Evolutionary conservation across 257 asterid genomes (phyloP).

Genomic region (Ehretia macrophylla): DNA sequence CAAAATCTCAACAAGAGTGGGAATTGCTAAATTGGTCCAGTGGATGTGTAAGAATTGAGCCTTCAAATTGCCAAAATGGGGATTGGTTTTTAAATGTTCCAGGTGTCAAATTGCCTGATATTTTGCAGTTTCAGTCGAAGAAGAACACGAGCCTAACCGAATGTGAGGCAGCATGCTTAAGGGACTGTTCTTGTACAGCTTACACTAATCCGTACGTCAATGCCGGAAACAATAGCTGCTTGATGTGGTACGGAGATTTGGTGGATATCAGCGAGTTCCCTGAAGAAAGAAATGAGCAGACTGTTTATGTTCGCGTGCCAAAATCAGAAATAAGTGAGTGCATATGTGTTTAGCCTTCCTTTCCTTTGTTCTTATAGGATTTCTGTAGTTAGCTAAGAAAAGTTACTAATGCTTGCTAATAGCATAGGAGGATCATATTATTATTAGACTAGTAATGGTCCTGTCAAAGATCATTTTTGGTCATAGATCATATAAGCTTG

Average conservation of each 20-base stretch:
- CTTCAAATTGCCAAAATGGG: constrained; percentile 14
- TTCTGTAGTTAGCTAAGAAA: too few species aligned
- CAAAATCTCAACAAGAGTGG: constrained; percentile 20
- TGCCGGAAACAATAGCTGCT: constrained; percentile 15
- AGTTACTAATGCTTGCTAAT: too few species aligned
- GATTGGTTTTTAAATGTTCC: constrained; percentile 22
- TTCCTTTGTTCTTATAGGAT: too few species aligned
- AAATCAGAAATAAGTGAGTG: constrained; percentile 8
- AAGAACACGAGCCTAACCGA: constrained; percentile 14
- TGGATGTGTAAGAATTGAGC: constrained; percentile 15
- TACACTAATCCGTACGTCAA: constrained; percentile 14
- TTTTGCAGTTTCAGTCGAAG: constrained; percentile 12
- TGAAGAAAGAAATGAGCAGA: constrained; percentile 2
- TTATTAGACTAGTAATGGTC: too few species aligned
- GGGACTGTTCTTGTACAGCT: constrained; percentile 7
- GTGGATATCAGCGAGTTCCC: constrained; percentile 6
- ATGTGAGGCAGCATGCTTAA: constrained; percentile 7
- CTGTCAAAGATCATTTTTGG: too few species aligned
- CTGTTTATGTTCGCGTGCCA: constrained; percentile 9
- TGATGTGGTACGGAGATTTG: constrained; percentile 21
- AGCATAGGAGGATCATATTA: too few species aligned
- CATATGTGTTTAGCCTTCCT: not conserved
- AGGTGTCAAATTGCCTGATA: constrained; percentile 24
- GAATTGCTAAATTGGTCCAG: constrained; percentile 17
- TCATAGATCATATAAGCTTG: too few species aligned